phyloP scores from a whole-genome alignment of 1,284 basidiomycete genomes.

The Austroboletus niveus region DNA sequence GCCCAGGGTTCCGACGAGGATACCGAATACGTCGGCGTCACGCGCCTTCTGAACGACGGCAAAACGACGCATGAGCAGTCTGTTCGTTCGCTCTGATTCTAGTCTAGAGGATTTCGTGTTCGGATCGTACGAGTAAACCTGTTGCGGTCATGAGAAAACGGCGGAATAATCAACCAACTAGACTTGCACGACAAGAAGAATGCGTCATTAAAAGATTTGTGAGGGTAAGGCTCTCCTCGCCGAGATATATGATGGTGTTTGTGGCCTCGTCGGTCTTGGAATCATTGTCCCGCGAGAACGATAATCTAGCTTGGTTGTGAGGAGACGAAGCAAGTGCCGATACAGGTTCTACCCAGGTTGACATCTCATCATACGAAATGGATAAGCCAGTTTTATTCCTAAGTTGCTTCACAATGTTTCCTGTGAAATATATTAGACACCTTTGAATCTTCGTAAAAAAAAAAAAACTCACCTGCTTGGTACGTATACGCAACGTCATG shows the following conservation, averaged over 20 bases:
- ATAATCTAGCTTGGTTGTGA: neutral
- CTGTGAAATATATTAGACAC: constrained; percentile 25
- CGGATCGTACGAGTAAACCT: constrained; percentile 83
- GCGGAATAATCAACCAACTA: neutral
- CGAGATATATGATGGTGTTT: constrained; percentile 75
- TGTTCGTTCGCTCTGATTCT: constrained; percentile 72
- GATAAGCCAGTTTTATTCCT: constrained; percentile 13
- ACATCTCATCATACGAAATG: constrained; percentile 20
- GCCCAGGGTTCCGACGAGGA: constrained; percentile 93
- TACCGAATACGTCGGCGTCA: constrained; percentile 92
- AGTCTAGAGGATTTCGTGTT: constrained; percentile 43
- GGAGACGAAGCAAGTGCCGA: constrained; percentile 1
- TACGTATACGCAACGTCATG: constrained; percentile 87
- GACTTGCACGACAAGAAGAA: constrained; percentile 36
- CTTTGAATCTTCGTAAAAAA: neutral
- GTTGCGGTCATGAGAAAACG: neutral
- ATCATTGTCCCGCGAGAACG: neutral
- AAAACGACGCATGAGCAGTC: constrained; percentile 90
- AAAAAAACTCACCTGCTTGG: constrained; percentile 47
- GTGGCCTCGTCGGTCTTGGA: constrained; percentile 5
- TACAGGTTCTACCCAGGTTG: constrained; percentile 17
- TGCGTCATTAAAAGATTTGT: constrained; percentile 89
- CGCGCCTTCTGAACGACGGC: constrained; percentile 86
- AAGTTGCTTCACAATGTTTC: constrained; percentile 37
- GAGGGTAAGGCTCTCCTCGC: constrained; percentile 77